Conservation (phyloP, 2,329 filamentous ascomycete genomes). For the Stromatinia cepivora region DNA sequence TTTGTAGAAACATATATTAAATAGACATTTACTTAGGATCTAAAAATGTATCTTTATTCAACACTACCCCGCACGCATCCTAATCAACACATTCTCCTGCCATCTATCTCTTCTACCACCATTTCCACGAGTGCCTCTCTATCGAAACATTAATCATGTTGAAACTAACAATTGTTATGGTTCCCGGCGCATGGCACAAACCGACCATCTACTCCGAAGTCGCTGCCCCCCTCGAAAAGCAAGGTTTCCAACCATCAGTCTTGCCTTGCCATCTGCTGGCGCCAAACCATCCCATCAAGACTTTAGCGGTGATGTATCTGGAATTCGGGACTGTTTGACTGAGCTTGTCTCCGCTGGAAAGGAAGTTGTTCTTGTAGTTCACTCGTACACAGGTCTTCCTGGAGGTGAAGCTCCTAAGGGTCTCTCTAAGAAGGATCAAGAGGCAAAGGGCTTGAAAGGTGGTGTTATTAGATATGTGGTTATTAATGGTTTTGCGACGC, state of each 20-base stretch:
- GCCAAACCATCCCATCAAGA: conserved; percentile 3
- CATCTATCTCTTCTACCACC: neutral
- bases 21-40: neutral
- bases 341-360: conserved; percentile 1
- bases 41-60: neutral
- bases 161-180: conserved; percentile 18
- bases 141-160: neutral
- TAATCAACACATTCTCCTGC: neutral
- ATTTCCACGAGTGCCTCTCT: neutral
- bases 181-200: conserved; percentile 13
- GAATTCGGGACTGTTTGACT: neutral
- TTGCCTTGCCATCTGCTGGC: neutral
- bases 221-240: neutral
- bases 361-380: conserved; percentile 15
- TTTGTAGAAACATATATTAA: neutral
- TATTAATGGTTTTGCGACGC: conserved; percentile 42
- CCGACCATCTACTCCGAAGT: neutral
- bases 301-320: neutral
- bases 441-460: conserved; percentile 42
- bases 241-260: neutral
- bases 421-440: neutral
- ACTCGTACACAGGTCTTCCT: conserved; percentile 5
- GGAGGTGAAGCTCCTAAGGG: conserved; percentile 17
- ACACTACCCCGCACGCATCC: neutral
- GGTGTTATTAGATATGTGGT: conserved; percentile 44